Conservation (phyloP, 768 basidiomycete species). For the Rhodotorula kratochvilovae region DNA sequence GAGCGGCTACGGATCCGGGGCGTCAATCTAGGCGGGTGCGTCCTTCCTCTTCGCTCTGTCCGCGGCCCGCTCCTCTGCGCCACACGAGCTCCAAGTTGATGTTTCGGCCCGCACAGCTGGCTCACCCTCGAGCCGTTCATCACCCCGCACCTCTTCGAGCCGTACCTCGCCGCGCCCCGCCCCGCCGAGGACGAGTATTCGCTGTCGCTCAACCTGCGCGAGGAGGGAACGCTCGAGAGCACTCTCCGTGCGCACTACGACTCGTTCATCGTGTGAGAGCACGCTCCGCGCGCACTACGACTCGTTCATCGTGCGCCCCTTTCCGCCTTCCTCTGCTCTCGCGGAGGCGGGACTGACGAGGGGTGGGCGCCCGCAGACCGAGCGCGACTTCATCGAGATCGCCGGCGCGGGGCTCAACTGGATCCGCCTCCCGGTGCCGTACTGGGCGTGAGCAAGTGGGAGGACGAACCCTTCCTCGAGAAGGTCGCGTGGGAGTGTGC, state of each 20-base stretch:
- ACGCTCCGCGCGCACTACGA: slow-evolving; percentile 61
- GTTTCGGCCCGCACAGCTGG: not conserved
- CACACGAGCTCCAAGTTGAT: not conserved
- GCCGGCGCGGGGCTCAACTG: slow-evolving; percentile 91
- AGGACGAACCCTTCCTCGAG: slow-evolving; percentile 74
- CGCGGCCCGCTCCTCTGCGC: not conserved
- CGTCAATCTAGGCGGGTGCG: slow-evolving; percentile 68
- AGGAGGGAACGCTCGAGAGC: slow-evolving; percentile 55
- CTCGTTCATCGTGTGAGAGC: slow-evolving; percentile 72
- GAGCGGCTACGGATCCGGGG: slow-evolving; percentile 18
- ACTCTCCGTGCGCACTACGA: slow-evolving; percentile 61
- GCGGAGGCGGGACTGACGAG: not conserved
- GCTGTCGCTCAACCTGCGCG: slow-evolving; percentile 60
- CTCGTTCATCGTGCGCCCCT: slow-evolving; percentile 49
- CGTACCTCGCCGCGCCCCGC: slow-evolving; percentile 44
- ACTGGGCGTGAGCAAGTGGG: slow-evolving; percentile 80
- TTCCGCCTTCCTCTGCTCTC: not conserved
- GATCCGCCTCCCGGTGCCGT: slow-evolving; percentile 81
- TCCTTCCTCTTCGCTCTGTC: not conserved
- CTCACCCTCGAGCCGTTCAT: slow-evolving; percentile 54
- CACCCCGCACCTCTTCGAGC: slow-evolving; percentile 51
- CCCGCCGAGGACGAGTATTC: slow-evolving; percentile 76
- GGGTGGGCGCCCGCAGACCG: slow-evolving; percentile 58
- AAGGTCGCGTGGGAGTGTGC: slow-evolving; percentile 67
- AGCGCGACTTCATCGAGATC: slow-evolving; percentile 86